Base-by-base conservation (phyloP, 2,329 filamentous ascomycete genomes). In the Orbilia oligospora region DNA sequence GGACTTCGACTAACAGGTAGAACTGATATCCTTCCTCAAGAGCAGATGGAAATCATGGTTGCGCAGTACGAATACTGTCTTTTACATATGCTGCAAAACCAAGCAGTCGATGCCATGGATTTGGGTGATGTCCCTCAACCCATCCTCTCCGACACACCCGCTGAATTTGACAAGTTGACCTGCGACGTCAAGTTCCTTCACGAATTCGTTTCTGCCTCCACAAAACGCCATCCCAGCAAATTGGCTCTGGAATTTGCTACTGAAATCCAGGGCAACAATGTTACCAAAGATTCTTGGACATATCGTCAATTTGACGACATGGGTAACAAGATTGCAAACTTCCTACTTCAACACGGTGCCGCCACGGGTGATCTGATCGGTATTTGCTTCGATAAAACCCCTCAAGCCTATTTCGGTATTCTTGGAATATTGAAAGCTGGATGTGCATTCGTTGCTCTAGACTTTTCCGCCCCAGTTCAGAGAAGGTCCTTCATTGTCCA, bases 301-400 rank as follows among this genome's bases (percentile, higher is more conserved):
- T 97, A 95, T 82, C 83, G 83, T n/a, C 86, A 95, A 76, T 86
- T 97, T 0, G 85, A 97, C 81, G 83, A 86, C 0, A 88, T 91
- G 80, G 92, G 91, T 0, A 94, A 97, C 81, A 88, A 87, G 80
- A 87, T 97, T 16, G 92, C 93, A 0, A 87, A 91, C 67, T 82
- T 81, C 49, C 55, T 82, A 24, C 83, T 94, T 12, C 81, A 83
- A 0, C 83, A 86, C 20, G 87, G 86, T 1, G 84, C 89, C 0
- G 79, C 83, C 0, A 86, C 88, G 0, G 91, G 92, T 0, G 86
- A 85, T 27, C 89, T 94, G 3, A 86, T 97, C 22, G 93, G 90
- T 0, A 87, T 95, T 8, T 93, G 92, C 82, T 97, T 97, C 82
- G 90, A 93, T 71, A 97, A 97, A 83, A 94, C 91, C 78, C 91